Conservation (phyloP, 2,329 filamentous ascomycete species). For the Tolypocladium endophyticum region DNA sequence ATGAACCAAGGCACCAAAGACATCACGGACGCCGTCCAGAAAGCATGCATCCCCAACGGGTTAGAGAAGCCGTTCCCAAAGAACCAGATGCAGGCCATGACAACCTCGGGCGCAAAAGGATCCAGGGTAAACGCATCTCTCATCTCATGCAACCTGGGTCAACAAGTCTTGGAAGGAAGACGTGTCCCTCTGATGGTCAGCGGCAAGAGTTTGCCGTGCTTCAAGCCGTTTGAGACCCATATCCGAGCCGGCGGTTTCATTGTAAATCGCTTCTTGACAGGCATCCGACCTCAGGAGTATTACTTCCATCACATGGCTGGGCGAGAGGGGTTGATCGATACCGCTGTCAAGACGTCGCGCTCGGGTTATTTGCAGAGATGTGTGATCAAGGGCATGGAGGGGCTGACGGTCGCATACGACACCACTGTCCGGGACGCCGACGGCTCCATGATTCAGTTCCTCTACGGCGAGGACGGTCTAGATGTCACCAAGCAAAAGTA, state of each 20-base stretch:
- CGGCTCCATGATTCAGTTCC: constrained; percentile 84
- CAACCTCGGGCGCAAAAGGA: constrained; percentile 90
- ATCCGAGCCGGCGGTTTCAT: constrained; percentile 89
- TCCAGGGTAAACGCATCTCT: constrained; percentile 88
- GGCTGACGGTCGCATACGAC: constrained; percentile 84
- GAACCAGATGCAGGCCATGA: constrained; percentile 99
- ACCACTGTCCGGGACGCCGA: constrained; percentile 90
- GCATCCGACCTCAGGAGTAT: constrained; percentile 93
- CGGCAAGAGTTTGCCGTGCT: constrained; percentile 90
- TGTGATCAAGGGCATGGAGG: constrained; percentile 98
- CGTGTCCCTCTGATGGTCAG: constrained; percentile 96
- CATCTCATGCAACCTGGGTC: constrained; percentile 94
- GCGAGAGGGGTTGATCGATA: constrained; percentile 96
- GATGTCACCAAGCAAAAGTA: constrained; percentile 94
- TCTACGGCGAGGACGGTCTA: constrained; percentile 93
- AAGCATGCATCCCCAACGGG: constrained; percentile 66
- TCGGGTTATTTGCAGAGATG: constrained; percentile 95
- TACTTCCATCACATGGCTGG: constrained; percentile 99
- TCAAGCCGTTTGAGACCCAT: constrained; percentile 82
- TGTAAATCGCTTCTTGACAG: constrained; percentile 92
- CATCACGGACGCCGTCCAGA: constrained; percentile 71
- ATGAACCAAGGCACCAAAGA: constrained; percentile 61
- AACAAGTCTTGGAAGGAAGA: constrained; percentile 90
- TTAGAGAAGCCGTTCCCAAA: constrained; percentile 87
- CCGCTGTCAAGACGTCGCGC: constrained; percentile 93